These are phyloP conservation scores for Lepidium campestre DNA, from an alignment of 441 rosid species.

Conservation along the genomic window DNA sequence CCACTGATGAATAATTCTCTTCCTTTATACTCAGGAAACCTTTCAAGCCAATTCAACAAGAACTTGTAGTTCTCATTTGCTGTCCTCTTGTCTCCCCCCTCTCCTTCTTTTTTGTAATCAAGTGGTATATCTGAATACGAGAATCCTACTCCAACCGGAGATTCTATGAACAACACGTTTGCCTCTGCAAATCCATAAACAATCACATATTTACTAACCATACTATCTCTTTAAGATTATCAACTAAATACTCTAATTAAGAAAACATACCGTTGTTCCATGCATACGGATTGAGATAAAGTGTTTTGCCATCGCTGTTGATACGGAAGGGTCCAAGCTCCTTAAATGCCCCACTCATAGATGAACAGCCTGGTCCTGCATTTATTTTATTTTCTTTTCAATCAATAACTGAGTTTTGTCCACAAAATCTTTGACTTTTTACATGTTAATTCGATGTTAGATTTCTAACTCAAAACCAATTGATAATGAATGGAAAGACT, in stretches of 20 bases:
- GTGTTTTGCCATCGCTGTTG: conserved; percentile 63
- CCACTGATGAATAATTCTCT: conserved; percentile 53
- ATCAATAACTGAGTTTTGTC: no score
- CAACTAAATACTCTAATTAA: neutral
- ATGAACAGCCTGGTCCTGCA: conserved; percentile 81
- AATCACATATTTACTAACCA: neutral
- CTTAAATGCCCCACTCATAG: conserved; percentile 63
- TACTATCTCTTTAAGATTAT: neutral
- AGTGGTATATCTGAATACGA: conserved; percentile 44
- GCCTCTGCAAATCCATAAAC: conserved; percentile 36
- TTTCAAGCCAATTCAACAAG: conserved; percentile 62
- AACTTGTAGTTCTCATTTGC: conserved; percentile 51
- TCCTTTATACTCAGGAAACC: conserved; percentile 63
- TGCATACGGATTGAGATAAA: conserved; percentile 45
- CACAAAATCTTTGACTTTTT: no score
- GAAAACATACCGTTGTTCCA: conserved; percentile 55
- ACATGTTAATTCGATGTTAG: no score
- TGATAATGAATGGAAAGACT: no score
- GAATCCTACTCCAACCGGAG: conserved; percentile 73
- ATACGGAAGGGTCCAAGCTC: conserved; percentile 78
- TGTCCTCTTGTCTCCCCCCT: conserved; percentile 41
- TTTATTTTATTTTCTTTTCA: no score
- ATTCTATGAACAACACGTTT: conserved; percentile 66
- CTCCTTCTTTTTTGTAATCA: neutral
- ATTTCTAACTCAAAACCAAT: no score